Base-by-base conservation (phyloP, 106 monocot species). In the Allium fistulosum region DNA sequence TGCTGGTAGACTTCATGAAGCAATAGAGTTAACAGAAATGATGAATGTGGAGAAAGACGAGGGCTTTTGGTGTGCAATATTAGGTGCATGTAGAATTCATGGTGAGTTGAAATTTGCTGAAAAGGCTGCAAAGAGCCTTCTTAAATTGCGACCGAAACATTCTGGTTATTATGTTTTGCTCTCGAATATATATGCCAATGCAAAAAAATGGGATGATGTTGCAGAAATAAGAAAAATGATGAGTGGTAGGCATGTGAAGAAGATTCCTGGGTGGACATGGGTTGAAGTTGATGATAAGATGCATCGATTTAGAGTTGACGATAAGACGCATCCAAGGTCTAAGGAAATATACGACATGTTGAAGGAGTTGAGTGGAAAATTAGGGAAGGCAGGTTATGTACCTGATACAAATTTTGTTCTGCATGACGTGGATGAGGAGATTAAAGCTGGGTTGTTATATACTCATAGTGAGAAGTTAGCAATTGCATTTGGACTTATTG, bases 371-470 rank as follows among this genome's bases (percentile, higher is more conserved):
- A 69, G 66, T 53, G 75, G 61, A 47, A 78, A 72, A 66, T 74
- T 85, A 69, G 81, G 81, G 72, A 12, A 63, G 11, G 84, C 77
- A 4, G 77, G 84, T 4, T 84, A 84, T 51, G 63, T 84, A 63
- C 84, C 84, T 26, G 74, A 84, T 62, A 85, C 84, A 16, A 75
- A 80, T 53, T 85, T 80, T 75, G 84, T 85, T 14, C 80, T 80
- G 49, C 84, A 85, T 80, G 84, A 85, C 60, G 68, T 85, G n/a
- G 84, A 85, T 61, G 84, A 85, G 55, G 84, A 85, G 60, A 61
- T 80, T 6, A 85, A 85, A 61, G 80, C 77, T 8, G 75, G 59
- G 62, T 75, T 80, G 16, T 27, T 85, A 11, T 85, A 77, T 50
- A 48, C 69, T 46, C 84, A 85, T 22, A 85, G 84, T 47, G 84